A percentile compares a stretch with the other conserved stretches of the same genome.
Evolutionary conservation across 805 yeast genomes (phyloP).

Genomic region (Zygoascus ofunaensis): DNA sequence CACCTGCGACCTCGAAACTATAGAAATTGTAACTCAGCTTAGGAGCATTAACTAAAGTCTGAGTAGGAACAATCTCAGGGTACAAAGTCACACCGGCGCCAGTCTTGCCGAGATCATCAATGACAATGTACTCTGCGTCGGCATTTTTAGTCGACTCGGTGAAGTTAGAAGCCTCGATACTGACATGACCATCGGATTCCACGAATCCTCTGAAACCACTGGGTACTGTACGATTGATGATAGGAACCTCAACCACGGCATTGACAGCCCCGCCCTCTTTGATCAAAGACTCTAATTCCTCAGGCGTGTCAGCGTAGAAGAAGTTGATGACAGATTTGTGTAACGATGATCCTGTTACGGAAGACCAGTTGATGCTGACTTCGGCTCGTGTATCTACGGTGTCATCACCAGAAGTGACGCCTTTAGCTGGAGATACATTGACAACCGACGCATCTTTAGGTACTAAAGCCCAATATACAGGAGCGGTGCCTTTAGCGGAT

Average conservation of each 20-base stretch:
- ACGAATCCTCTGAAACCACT: slow-evolving; percentile 9
- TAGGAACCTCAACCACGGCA: slow-evolving; percentile 6
- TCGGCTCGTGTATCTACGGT: no score
- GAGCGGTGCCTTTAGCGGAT: not conserved
- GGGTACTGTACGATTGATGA: slow-evolving; percentile 4
- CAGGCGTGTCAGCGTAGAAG: slow-evolving; percentile 1
- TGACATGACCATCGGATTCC: slow-evolving; percentile 13
- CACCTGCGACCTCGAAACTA: slow-evolving; percentile 9
- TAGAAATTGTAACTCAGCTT: slow-evolving; percentile 8
- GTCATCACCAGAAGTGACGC: not conserved
- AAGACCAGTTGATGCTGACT: not conserved
- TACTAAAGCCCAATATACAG: slow-evolving; percentile 7
- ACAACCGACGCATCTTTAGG: slow-evolving; percentile 7
- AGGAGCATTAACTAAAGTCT: slow-evolving; percentile 6
- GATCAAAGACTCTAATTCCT: not conserved
- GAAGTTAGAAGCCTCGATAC: slow-evolving; percentile 12
- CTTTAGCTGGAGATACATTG: not conserved
- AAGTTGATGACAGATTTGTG: no score
- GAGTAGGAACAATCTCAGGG: slow-evolving; percentile 7
- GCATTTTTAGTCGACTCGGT: not conserved
- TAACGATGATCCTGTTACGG: no score
- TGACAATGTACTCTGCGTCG: slow-evolving; percentile 6
- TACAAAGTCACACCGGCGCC: slow-evolving; percentile 13
- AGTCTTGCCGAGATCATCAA: slow-evolving; percentile 10
- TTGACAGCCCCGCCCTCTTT: not conserved